phyloP scores from a whole-genome alignment of 2,329 filamentous ascomycete genomes.

The Xylaria polymorpha region DNA sequence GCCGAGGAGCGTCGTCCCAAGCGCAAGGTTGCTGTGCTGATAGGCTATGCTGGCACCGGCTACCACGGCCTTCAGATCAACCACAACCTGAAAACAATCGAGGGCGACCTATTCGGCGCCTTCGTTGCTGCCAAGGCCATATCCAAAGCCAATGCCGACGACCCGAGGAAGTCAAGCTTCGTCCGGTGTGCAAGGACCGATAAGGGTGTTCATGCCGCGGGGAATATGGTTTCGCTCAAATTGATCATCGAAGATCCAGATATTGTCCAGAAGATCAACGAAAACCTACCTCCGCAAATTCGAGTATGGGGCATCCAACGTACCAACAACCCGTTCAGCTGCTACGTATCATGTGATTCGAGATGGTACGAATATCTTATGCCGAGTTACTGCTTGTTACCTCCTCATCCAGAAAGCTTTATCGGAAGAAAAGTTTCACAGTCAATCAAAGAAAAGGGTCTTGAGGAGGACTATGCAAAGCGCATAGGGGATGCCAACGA shows the following conservation, averaged over 20 bases:
- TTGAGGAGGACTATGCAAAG: constrained; percentile 73
- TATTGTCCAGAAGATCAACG: constrained; percentile 91
- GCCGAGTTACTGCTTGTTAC: constrained; percentile 90
- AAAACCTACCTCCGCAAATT: constrained; percentile 85
- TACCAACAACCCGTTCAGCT: constrained; percentile 91
- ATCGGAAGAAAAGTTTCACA: constrained; percentile 86
- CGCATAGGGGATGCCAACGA: constrained; percentile 80
- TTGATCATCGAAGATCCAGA: constrained; percentile 93
- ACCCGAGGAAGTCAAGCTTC: constrained; percentile 95
- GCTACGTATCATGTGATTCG: constrained; percentile 94
- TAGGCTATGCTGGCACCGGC: constrained; percentile 95
- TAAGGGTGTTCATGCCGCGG: constrained; percentile 96
- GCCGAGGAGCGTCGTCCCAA: constrained; percentile 89
- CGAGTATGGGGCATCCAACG: constrained; percentile 93
- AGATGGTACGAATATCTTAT: constrained; percentile 98
- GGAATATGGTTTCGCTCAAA: constrained; percentile 95
- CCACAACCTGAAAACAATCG: constrained; percentile 87
- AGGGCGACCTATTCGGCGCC: constrained; percentile 92
- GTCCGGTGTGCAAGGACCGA: constrained; percentile 95
- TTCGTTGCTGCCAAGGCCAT: constrained; percentile 93
- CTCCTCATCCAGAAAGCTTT: constrained; percentile 89
- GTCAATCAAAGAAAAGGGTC: constrained; percentile 77
- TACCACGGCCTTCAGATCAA: constrained; percentile 98
- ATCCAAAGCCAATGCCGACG: constrained; percentile 94
- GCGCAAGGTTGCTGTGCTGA: constrained; percentile 93